These are phyloP conservation scores for Cenchrus americanus DNA, from an alignment of 176 grass and related monocot genomes.

Conservation along the genomic window DNA sequence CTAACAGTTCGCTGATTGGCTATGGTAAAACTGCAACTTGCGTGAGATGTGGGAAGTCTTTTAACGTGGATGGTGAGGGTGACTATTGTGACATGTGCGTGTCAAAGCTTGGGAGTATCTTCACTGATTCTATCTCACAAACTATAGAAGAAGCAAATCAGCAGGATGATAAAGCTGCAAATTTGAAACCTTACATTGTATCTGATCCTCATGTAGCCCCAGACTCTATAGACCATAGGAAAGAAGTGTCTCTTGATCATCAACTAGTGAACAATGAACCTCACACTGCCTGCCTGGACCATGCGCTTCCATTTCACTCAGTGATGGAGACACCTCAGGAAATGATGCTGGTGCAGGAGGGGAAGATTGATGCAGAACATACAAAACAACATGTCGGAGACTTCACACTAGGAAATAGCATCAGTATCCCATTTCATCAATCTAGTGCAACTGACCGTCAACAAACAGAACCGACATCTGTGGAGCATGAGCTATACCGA, in stretches of 20 bases:
- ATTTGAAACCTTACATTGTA: constrained; percentile 18
- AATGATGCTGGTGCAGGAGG: constrained; percentile 44
- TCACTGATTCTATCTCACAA: constrained; percentile 10
- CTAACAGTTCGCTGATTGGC: constrained; percentile 28
- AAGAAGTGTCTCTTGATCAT: constrained; percentile 46
- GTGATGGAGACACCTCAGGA: constrained; percentile 37
- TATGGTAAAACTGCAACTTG: constrained; percentile 50
- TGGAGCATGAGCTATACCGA: constrained; percentile 7
- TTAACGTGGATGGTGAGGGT: constrained; percentile 43
- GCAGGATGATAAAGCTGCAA: constrained; percentile 33
- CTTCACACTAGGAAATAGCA: constrained; percentile 24
- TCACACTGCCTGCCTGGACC: constrained; percentile 22
- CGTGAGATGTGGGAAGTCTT: constrained; percentile 54
- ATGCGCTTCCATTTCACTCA: neutral
- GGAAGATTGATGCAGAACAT: constrained; percentile 25
- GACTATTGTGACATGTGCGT: constrained; percentile 61
- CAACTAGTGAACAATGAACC: constrained; percentile 34
- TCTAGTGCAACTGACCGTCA: constrained; percentile 24
- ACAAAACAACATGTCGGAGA: constrained; percentile 25
- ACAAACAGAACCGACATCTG: constrained; percentile 37
- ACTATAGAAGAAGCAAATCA: constrained; percentile 38
- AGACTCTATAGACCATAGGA: constrained; percentile 25
- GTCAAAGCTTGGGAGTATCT: constrained; percentile 31
- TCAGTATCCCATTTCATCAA: constrained; percentile 13
- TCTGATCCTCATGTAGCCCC: constrained; percentile 10